Evolutionary conservation across 2,329 filamentous ascomycete genomes (phyloP).

Genomic region (Alternaria hordeiaustralica): DNA sequence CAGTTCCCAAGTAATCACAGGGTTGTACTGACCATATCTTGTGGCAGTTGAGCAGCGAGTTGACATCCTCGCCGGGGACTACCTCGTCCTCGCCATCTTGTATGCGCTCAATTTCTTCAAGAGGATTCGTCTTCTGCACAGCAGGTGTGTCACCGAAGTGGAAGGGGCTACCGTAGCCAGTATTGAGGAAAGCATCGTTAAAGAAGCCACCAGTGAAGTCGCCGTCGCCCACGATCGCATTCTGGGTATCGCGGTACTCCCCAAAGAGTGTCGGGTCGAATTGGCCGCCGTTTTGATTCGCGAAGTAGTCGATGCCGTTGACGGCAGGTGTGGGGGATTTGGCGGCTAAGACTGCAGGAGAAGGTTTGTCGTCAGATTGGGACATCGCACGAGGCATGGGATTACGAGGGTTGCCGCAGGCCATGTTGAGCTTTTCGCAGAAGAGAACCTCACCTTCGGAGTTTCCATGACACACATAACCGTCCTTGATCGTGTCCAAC

Average conservation of each 20-base stretch:
- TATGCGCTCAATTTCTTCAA: constrained; percentile 77
- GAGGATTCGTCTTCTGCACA: constrained; percentile 66
- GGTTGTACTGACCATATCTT: constrained; percentile 81
- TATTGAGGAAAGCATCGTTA: constrained; percentile 77
- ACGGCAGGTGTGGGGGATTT: constrained; percentile 41
- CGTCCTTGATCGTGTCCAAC: constrained; percentile 59
- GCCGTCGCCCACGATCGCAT: constrained; percentile 72
- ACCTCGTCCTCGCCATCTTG: constrained; percentile 73
- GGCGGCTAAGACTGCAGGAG: constrained; percentile 45
- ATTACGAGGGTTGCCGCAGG: constrained; percentile 61
- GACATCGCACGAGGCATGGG: constrained; percentile 59
- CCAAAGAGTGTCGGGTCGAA: constrained; percentile 93
- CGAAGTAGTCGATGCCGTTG: constrained; percentile 74
- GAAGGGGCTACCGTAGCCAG: constrained; percentile 81
- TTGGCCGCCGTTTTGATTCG: constrained; percentile 79
- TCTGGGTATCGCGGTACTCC: constrained; percentile 89
- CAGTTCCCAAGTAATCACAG: not conserved
- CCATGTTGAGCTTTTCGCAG: constrained; percentile 63
- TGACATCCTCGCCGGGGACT: constrained; percentile 65
- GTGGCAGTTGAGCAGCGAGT: constrained; percentile 79
- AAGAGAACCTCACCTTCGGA: constrained; percentile 61
- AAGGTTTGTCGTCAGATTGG: constrained; percentile 50
- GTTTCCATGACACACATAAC: constrained; percentile 56
- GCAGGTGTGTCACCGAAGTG: constrained; percentile 64
- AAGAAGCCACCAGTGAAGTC: constrained; percentile 74